Evolutionary conservation across 1,284 basidiomycete genomes (phyloP).

Genomic region (Paramarasmius palmivorus): DNA sequence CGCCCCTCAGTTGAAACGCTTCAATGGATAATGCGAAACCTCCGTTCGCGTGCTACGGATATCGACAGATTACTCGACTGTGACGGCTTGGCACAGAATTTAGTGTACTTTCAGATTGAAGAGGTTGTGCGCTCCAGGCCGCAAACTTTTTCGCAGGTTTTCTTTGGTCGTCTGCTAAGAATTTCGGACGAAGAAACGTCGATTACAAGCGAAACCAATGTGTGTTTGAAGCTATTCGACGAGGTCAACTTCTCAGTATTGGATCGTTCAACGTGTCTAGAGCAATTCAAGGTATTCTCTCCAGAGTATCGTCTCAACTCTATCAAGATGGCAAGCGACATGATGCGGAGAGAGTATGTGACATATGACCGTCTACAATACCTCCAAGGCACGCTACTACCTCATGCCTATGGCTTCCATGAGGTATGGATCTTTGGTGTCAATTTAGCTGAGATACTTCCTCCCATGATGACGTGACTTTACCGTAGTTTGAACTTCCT

Average conservation of each 20-base stretch:
- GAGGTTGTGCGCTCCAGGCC: not conserved
- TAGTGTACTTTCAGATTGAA: slow-evolving; percentile 4
- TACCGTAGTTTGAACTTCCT: slow-evolving; percentile 9
- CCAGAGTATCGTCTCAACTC: not conserved
- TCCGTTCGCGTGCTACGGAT: not conserved
- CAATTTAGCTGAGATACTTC: too few relatives aligned
- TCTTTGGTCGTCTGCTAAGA: slow-evolving; percentile 4
- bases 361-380: slow-evolving; percentile 9
- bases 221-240: slow-evolving; percentile 14
- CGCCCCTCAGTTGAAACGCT: not conserved
- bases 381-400: slow-evolving; percentile 13
- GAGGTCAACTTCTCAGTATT: slow-evolving; percentile 4
- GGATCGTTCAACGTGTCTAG: too few relatives aligned
- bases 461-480: not conserved
- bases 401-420: slow-evolving; percentile 15
- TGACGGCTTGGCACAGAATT: not conserved
- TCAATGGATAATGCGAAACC: not conserved
- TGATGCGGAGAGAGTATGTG: slow-evolving; percentile 9
- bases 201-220: not conserved
- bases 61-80: not conserved
- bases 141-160: slow-evolving; percentile 8
- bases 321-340: slow-evolving; percentile 8
- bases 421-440: slow-evolving; percentile 2
- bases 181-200: not conserved
- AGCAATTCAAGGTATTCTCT: not conserved